Conservation (phyloP, 1,284 basidiomycete species). For the Ceratobasidium sp. region DNA sequence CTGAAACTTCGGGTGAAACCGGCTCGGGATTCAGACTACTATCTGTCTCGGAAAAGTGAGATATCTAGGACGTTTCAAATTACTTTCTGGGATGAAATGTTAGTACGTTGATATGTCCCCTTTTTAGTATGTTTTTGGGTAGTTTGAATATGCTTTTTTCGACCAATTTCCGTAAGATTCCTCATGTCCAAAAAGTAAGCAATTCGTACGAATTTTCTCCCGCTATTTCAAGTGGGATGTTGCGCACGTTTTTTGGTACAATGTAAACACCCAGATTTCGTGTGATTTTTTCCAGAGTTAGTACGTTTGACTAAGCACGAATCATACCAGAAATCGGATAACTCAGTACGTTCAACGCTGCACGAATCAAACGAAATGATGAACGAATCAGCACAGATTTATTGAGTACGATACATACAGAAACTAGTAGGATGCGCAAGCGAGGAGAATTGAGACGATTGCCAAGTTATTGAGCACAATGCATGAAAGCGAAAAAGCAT, state of each 20-base stretch:
- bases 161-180: neutral
- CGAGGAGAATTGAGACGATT: neutral
- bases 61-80: neutral
- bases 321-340: no score
- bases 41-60: neutral
- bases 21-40: neutral
- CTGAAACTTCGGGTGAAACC: conserved; percentile 6
- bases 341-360: no score
- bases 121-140: neutral
- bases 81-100: neutral
- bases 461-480: no score
- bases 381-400: neutral
- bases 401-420: neutral
- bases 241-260: neutral
- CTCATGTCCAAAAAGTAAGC: neutral
- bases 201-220: neutral
- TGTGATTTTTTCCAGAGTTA: neutral
- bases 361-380: neutral
- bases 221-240: neutral
- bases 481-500: no score
- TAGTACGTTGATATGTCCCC: conserved; percentile 5
- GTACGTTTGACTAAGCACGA: neutral
- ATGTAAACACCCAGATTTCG: neutral
- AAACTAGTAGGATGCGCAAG: neutral
- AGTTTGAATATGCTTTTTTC: neutral